Conservation (phyloP, 805 yeast genomes). For the Lipomyces orientalis region DNA sequence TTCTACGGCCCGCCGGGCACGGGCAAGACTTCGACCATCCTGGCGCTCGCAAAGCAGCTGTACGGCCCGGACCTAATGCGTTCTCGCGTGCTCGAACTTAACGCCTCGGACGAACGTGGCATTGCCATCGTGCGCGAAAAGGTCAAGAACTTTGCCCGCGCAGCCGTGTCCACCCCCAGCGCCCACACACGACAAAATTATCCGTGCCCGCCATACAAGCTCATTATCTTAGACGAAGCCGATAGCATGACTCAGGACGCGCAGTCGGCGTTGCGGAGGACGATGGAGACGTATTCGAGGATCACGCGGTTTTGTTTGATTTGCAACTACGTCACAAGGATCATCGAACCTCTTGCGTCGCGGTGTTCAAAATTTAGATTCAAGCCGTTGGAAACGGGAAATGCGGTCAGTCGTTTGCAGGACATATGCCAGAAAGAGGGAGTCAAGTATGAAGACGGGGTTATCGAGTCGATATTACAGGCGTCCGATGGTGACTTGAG, state of each 20-base stretch:
- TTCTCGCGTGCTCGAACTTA: conserved; percentile 76
- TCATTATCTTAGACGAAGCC: conserved; percentile 91
- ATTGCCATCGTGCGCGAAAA: conserved; percentile 85
- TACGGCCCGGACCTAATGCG: conserved; percentile 75
- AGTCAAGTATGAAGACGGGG: conserved; percentile 54
- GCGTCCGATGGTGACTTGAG: conserved; percentile 90
- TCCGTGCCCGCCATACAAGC: conserved; percentile 96
- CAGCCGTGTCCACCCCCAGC: conserved; percentile 81
- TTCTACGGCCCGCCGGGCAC: conserved; percentile 96
- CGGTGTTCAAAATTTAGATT: conserved; percentile 96
- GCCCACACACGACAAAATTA: conserved; percentile 68
- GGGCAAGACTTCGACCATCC: conserved; percentile 86
- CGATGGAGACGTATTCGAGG: conserved; percentile 87
- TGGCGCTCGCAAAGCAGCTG: conserved; percentile 79
- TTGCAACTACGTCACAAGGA: conserved; percentile 95
- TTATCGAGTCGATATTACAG: conserved; percentile 67
- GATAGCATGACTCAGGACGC: conserved; percentile 98
- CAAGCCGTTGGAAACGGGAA: conserved; percentile 70
- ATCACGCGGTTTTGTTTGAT: conserved; percentile 92
- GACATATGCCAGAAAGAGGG: conserved; percentile 63
- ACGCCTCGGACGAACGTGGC: conserved; percentile 92
- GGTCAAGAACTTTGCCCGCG: conserved; percentile 83
- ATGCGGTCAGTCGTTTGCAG: conserved; percentile 71
- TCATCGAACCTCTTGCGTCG: conserved; percentile 94
- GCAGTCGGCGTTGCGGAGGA: conserved; percentile 91